Evolutionary conservation across 1,284 basidiomycete genomes (phyloP).

Genomic region (Naganishia sp.): DNA sequence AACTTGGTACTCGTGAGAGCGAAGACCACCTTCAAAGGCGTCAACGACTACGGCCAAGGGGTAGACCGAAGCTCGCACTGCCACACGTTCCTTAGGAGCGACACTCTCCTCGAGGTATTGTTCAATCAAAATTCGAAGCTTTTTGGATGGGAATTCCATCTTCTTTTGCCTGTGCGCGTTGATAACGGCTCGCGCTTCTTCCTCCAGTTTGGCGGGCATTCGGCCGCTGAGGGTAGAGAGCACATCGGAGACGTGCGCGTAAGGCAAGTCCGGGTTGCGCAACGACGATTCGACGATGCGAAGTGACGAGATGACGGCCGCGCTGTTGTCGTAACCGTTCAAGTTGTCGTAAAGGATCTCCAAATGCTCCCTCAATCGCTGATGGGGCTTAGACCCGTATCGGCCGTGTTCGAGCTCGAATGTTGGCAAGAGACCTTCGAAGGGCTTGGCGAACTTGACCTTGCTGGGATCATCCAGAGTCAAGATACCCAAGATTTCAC

Average conservation of each 20-base stretch:
- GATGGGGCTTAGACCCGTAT: conserved; percentile 87
- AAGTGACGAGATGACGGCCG: conserved; percentile 47
- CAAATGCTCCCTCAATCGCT: conserved; percentile 75
- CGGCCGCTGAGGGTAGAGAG: conserved; percentile 89
- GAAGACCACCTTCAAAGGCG: conserved; percentile 78
- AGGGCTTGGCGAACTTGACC: conserved; percentile 97
- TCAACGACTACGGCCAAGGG: conserved; percentile 77
- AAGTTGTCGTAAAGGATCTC: conserved; percentile 87
- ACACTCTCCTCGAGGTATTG: conserved; percentile 81
- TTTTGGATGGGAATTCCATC: conserved; percentile 80
- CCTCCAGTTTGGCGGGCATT: conserved; percentile 89
- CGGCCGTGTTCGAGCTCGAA: conserved; percentile 81
- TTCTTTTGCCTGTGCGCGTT: conserved; percentile 71
- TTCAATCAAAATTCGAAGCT: conserved; percentile 62
- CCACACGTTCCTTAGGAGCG: conserved; percentile 71
- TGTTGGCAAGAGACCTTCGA: conserved; percentile 85
- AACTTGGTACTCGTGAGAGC: conserved; percentile 72
- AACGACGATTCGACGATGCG: conserved; percentile 49
- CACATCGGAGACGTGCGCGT: conserved; percentile 79
- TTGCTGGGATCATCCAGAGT: conserved; percentile 95
- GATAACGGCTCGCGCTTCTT: conserved; percentile 75
- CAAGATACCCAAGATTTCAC: conserved; percentile 96
- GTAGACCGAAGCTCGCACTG: conserved; percentile 72
- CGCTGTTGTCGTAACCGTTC: conserved; percentile 90
- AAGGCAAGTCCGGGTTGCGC: conserved; percentile 83